Base-by-base conservation (phyloP, 2,329 filamentous ascomycete genomes). In the Erysiphe neolycopersici region DNA sequence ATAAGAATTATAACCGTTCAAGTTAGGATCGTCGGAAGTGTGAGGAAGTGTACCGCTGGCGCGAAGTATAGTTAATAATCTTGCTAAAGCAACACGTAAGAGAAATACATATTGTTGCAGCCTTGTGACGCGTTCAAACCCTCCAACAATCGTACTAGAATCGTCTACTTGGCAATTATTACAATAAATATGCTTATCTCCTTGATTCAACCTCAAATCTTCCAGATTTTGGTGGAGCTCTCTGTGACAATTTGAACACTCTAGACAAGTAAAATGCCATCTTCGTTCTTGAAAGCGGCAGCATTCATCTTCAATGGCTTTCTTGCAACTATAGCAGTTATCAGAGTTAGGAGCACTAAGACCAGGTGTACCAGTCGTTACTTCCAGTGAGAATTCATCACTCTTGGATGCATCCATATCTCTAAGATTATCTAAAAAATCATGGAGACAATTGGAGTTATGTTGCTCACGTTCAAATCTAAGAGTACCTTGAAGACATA, bases 301-400 rank as follows among this genome's bases (percentile, higher is more conserved):
- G 58, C 89, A 98, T 58, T 91, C 87, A 57, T 95, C 87, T 56
- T 98, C 89, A 44, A 98, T 87, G 10, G 89, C 81, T 50, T 84
- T 78, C 47, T 75, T 71, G 60, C 89, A 98, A 19, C 71, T 61
- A 4, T 70, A 66, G 57, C 89, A 98, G 49, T 89, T 79, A 58
- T 98, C 89, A 3, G 80, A 85, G 53, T 79, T 71, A 53, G 79
- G 73, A 41, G 78, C 73, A 36, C 68, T 66, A 40, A 72, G 67
- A 35, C 68, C 66, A 40, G 72, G 67, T 47, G 78, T 73, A 36
- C 73, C 74, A 38, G 68, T 64, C 19, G 71, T 77, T 41, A 77
- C 62, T 55, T 82, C 76, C 35, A 76, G 59, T 8, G 73, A 70
- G 50, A 70, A 67, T 46, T 89, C 80, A 46, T 80, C 73, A 38